Percentiles rank a stretch among this genome's conserved stretches.
These are phyloP conservation scores for Phaffomyces opuntiae DNA, from an alignment of 805 yeast genomes.

Conservation along the genomic window DNA sequence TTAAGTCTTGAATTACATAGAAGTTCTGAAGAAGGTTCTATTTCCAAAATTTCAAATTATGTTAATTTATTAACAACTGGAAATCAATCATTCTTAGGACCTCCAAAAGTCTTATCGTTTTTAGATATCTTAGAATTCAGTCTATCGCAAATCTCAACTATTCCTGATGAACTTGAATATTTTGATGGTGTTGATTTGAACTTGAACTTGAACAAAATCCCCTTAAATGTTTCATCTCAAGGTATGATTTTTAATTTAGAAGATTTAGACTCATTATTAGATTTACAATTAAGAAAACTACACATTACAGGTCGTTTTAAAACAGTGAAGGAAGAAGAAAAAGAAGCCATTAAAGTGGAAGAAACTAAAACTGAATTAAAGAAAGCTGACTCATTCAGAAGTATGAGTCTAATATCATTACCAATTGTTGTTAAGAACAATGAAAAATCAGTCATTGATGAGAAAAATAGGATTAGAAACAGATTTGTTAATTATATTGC, in stretches of 20 bases:
- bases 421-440: slow-evolving; percentile 19
- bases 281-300: slow-evolving; percentile 20
- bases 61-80: slow-evolving; percentile 46
- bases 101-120: slow-evolving; percentile 62
- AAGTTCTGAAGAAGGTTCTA: slow-evolving; percentile 36
- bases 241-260: slow-evolving; percentile 36
- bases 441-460: slow-evolving; percentile 17
- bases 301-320: slow-evolving; percentile 17
- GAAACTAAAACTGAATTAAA: slow-evolving; percentile 13
- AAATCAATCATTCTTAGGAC: slow-evolving; percentile 43
- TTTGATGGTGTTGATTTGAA: slow-evolving; percentile 33
- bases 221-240: slow-evolving; percentile 20
- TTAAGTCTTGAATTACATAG: slow-evolving; percentile 69
- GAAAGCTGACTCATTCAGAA: slow-evolving; percentile 5
- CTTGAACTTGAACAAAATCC: slow-evolving; percentile 35
- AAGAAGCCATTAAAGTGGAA: slow-evolving; percentile 12
- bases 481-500: slow-evolving; percentile 40
- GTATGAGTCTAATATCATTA: slow-evolving; percentile 9
- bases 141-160: slow-evolving; percentile 33
- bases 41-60: slow-evolving; percentile 46
- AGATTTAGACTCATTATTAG: slow-evolving; percentile 31
- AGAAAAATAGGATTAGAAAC: slow-evolving; percentile 21
- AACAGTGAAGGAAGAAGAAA: slow-evolving; percentile 14
- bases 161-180: slow-evolving; percentile 16
- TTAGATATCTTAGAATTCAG: slow-evolving; percentile 64